These are phyloP conservation scores for Taxillus chinensis DNA, from an alignment of 164 flowering plant genomes.

Conservation along the genomic window DNA sequence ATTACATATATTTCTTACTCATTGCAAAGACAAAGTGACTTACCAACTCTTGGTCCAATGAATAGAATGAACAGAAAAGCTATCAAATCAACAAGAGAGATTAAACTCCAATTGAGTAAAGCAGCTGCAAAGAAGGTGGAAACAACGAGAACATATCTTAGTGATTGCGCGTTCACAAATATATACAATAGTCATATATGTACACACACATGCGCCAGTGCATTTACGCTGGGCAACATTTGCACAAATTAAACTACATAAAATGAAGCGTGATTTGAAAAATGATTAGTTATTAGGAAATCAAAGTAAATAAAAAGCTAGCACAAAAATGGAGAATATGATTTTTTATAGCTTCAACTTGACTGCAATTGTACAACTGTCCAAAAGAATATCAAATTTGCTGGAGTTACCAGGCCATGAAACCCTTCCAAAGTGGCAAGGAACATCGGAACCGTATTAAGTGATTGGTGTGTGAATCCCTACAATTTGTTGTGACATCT, in stretches of 20 bases:
- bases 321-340: too few relatives aligned
- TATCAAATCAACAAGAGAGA: constrained; percentile 66
- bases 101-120: constrained; percentile 49
- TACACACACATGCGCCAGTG: not conserved
- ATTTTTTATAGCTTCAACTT: too few relatives aligned
- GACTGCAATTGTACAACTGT: too few relatives aligned
- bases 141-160: not conserved
- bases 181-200: not conserved
- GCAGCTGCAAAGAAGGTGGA: constrained; percentile 1
- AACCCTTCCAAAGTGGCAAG: too few relatives aligned
- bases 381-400: too few relatives aligned
- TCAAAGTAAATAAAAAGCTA: too few relatives aligned
- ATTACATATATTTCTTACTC: not conserved
- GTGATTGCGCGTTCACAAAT: not conserved
- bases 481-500: too few relatives aligned
- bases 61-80: constrained; percentile 48
- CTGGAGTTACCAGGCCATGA: too few relatives aligned
- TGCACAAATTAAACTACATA: too few relatives aligned
- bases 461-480: too few relatives aligned
- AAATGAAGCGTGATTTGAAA: not conserved
- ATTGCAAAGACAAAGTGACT: not conserved
- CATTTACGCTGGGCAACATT: too few relatives aligned
- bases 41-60: constrained; percentile 24
- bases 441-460: too few relatives aligned
- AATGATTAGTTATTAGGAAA: not conserved